Conservation (phyloP, 352 stramenopile genomes). For the Pythium aquatile region DNA sequence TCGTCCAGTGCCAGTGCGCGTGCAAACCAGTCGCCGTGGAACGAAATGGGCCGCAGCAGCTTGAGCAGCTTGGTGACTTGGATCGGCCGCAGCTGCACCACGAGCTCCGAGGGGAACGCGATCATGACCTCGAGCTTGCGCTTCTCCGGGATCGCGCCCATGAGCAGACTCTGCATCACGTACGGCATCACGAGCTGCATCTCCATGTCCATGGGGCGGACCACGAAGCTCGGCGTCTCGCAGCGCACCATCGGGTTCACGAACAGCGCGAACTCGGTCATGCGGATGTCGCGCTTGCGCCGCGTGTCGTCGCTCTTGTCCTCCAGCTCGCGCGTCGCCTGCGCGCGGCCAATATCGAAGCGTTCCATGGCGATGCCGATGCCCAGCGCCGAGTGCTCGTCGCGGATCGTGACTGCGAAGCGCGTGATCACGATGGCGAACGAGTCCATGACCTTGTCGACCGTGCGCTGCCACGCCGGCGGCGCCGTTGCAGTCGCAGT, state of each 20-base stretch:
- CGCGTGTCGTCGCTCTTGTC: slow-evolving; percentile 22
- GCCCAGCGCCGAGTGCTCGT: slow-evolving; percentile 52
- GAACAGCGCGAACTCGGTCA: slow-evolving; percentile 70
- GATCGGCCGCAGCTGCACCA: slow-evolving; percentile 57
- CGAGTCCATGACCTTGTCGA: slow-evolving; percentile 74
- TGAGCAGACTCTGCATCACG: slow-evolving; percentile 63
- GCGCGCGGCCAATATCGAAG: slow-evolving; percentile 56
- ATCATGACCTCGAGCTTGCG: slow-evolving; percentile 57
- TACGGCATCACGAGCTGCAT: slow-evolving; percentile 62
- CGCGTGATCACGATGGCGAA: slow-evolving; percentile 51
- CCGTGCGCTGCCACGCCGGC: slow-evolving; percentile 52
- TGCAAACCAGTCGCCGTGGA: slow-evolving; percentile 71
- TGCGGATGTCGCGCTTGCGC: slow-evolving; percentile 45
- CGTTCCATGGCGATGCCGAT: slow-evolving; percentile 58
- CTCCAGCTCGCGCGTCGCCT: neutral
- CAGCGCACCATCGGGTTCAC: slow-evolving; percentile 45
- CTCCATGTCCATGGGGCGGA: slow-evolving; percentile 53
- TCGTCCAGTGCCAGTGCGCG: slow-evolving; percentile 60
- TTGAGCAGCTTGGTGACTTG: slow-evolving; percentile 62
- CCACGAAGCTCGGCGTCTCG: slow-evolving; percentile 40
- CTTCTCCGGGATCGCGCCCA: slow-evolving; percentile 36
- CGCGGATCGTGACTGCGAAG: slow-evolving; percentile 55
- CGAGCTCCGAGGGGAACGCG: slow-evolving; percentile 37
- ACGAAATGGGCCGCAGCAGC: slow-evolving; percentile 53
- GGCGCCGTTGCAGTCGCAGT: slow-evolving; percentile 8